Percentiles rank a stretch among this genome's conserved stretches.
These are phyloP conservation scores for Leccinum cinnamomeum DNA, from an alignment of 1,284 basidiomycete species.

Conservation along the genomic window DNA sequence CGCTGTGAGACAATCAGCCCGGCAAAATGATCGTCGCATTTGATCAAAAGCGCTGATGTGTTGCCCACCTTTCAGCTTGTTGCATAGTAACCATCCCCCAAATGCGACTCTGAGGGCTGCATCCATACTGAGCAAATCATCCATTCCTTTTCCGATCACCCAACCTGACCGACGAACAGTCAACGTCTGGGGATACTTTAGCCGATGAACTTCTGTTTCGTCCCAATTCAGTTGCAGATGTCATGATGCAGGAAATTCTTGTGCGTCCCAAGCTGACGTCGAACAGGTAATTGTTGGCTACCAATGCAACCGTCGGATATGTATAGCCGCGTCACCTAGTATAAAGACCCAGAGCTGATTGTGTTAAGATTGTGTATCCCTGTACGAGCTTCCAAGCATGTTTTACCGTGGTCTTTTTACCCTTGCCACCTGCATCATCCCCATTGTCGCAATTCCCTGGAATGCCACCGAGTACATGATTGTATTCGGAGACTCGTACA, in stretches of 20 bases:
- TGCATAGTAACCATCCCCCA: no score
- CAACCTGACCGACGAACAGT: background rate
- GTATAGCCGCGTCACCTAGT: background rate
- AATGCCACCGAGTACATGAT: conserved; percentile 44
- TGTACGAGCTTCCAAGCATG: conserved; percentile 17
- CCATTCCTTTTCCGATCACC: background rate
- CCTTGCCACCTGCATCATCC: conserved; percentile 4
- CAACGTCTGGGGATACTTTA: background rate
- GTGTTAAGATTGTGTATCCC: background rate
- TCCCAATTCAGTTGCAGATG: background rate
- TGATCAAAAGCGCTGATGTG: no score
- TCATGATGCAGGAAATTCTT: background rate
- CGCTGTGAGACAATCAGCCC: no score
- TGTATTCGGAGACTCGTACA: conserved; percentile 59
- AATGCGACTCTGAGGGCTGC: no score
- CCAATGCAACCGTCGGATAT: background rate
- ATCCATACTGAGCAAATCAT: background rate
- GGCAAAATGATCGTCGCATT: no score
- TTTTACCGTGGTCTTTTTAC: conserved; percentile 6
- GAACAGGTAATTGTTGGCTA: background rate
- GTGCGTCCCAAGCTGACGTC: background rate
- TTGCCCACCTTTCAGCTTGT: no score
- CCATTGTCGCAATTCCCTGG: conserved; percentile 26
- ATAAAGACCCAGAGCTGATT: background rate
- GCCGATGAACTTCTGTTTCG: background rate